Base-by-base conservation (phyloP, 2,329 filamentous ascomycete genomes). In the Septoria petroselini region DNA sequence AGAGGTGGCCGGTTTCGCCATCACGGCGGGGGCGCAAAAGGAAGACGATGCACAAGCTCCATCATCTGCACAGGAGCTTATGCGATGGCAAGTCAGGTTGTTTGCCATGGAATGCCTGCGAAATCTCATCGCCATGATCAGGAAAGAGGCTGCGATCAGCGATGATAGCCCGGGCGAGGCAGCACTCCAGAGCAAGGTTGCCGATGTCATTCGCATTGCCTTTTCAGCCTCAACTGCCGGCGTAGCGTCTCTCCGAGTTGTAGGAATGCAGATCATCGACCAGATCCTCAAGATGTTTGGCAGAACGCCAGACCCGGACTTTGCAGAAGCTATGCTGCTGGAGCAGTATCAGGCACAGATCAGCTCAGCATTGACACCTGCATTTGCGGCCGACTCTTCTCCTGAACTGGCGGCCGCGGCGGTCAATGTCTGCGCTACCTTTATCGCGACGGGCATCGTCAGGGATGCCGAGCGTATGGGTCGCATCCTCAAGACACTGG, bases 311-410 rank as follows among this genome's bases (percentile, higher is more conserved):
- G 93, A 98, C 70, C 94, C 93, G 0, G 93, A 98, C 67, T 98
- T 98, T 65, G 82, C 91, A n/a, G 93, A 98, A 70, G 93, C 88
- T 0, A 95, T 95, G 71, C 77, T 98, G 12, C 78, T 98, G 3
- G 94, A 98, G 68, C 93, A 98, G 69, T 98, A 98, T 64, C 94
- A 98, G 70, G 93, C 93, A 4, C 93, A 98, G 66, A 98, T 98
- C 65, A 91, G 91, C 62, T 97, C 93, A 14, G 93, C 93, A 0
- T 76, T 98, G 54, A 98, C 94, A 0, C 93, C 93, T 3, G 94
- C 93, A 0, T 98, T 98, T 71, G 91, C 93, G 1, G 85, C 85
- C 3, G 93, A 98, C 68, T 98, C 93, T 0, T 96, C 91, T 0
- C 91, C 94, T 0, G 93, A 98, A 68, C 76, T 98, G 12, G 94